Evolutionary conservation across 768 basidiomycete genomes (phyloP), one percentile per base, ranked within the genome.

Genomic region (Kondoa subrosea): DNA sequence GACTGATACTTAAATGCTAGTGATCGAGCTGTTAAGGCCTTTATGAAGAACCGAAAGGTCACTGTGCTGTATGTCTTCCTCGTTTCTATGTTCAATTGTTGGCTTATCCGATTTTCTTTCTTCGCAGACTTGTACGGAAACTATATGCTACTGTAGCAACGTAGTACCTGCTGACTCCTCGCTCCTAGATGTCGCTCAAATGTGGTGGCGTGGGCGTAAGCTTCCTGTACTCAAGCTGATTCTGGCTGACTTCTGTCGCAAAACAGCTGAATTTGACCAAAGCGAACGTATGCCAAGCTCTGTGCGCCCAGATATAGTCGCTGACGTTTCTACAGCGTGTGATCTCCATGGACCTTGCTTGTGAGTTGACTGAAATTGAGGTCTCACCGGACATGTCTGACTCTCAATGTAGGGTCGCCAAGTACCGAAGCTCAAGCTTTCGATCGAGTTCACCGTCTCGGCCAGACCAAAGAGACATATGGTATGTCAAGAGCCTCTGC

Each of bases 391-490:
- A 8, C 21, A 25, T 60, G n/a, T 32, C 34, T 34, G 61, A n/a
- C 61, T 56, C 77, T 78, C 65, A 74, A 78, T 21, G 78, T 78
- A 2, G 79, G 78, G 78, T 77, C 75, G 34, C 69, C 73, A 2
- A 77, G 77, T 1, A 75, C 76, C 17, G 76, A 76, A 71, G 56
- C 31, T 16, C 74, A 74, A 67, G 77, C 78, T 3, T 73, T 76
- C 65, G 78, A 78, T 57, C 74, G 79, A 32, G 73, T 75, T 4
- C 78, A 79, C 68, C 76, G 79, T 56, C 77, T 79, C 64, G 79
- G 79, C 25, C 73, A 74, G 59, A 25, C 63, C 31, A 73, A 73
- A 64, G 56, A 14, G n/a, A n/a, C n/a, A n/a, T n/a, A n/a, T n/a
- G n/a, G n/a, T n/a, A n/a, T n/a, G n/a, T n/a, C n/a, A n/a, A n/a